phyloP scores from a whole-genome alignment of 495 filamentous ascomycete species.

The Antarctomyces pellizariae region DNA sequence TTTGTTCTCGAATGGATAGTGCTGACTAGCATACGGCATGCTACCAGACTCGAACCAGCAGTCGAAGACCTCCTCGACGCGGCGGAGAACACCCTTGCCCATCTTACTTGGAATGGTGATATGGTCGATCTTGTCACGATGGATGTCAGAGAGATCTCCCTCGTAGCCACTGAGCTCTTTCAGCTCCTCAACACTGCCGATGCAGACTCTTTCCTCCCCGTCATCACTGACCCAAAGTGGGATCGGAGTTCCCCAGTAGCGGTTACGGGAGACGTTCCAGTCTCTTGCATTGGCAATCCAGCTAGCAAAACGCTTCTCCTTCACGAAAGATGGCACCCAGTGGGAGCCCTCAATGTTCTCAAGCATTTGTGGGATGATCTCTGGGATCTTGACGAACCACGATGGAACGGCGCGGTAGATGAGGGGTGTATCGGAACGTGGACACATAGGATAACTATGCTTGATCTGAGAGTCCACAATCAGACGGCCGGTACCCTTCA shows the following conservation, averaged over 20 bases:
- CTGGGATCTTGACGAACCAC: conserved; percentile 81
- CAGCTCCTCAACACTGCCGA: conserved; percentile 71
- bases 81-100: conserved; percentile 64
- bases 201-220: conserved; percentile 60
- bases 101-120: conserved; percentile 89
- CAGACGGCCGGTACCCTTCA: conserved; percentile 59
- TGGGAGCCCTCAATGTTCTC: conserved; percentile 73
- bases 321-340: conserved; percentile 85
- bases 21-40: conserved; percentile 86
- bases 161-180: conserved; percentile 67
- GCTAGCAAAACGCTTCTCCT: conserved; percentile 63
- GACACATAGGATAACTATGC: conserved; percentile 92
- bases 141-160: conserved; percentile 72
- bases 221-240: conserved; percentile 87
- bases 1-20: conserved; percentile 88
- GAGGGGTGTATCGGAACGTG: conserved; percentile 82
- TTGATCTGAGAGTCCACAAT: conserved; percentile 77
- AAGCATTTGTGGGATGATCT: conserved; percentile 76
- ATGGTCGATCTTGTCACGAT: conserved; percentile 83
- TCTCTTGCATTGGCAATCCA: conserved; percentile 87
- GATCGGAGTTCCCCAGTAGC: conserved; percentile 93
- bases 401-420: conserved; percentile 88
- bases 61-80: conserved; percentile 85
- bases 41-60: conserved; percentile 80
- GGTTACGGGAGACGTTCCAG: conserved; percentile 90